A percentile compares a stretch with the other conserved stretches of the same genome.
phyloP scores from a whole-genome alignment of 116 monocot species.

The Dioscorea cayenensis region DNA sequence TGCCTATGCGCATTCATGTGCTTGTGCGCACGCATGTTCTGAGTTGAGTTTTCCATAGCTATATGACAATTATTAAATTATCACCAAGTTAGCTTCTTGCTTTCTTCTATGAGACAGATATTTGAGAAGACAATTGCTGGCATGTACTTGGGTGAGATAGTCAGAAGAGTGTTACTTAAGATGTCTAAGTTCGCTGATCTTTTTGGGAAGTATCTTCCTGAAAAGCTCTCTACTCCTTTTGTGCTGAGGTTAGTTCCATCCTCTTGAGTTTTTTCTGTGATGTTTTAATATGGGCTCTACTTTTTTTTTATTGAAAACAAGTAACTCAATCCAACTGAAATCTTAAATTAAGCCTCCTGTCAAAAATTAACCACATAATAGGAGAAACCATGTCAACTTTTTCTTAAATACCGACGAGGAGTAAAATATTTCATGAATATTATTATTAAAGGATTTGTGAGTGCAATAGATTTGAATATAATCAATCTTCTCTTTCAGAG shows the following conservation, averaged over 20 bases:
- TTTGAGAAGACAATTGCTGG: conserved; percentile 83
- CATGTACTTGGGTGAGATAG: conserved; percentile 83
- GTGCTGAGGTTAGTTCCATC: conserved; percentile 28
- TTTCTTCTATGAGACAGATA: conserved; percentile 23
- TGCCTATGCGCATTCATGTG: too few species aligned
- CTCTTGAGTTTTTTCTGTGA: neutral
- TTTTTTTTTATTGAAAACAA: neutral
- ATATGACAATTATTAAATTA: neutral
- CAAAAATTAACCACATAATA: too few species aligned
- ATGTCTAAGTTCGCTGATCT: conserved; percentile 39
- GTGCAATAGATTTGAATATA: too few species aligned
- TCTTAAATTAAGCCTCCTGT: too few species aligned
- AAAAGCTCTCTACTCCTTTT: conserved; percentile 49
- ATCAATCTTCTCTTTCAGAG: too few species aligned
- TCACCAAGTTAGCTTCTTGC: neutral
- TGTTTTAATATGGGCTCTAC: neutral
- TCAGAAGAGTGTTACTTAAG: conserved; percentile 58
- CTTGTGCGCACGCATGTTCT: too few species aligned
- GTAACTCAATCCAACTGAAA: neutral
- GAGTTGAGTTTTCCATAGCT: neutral
- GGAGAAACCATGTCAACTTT: too few species aligned
- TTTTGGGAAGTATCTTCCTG: conserved; percentile 57
- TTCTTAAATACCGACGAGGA: too few species aligned
- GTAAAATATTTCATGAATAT: too few species aligned
- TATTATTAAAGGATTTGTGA: too few species aligned